Evolutionary conservation across 139 green algal species (phyloP), one percentile per base, ranked within the genome.

Genomic region (Chlamydomonas eustigma): DNA sequence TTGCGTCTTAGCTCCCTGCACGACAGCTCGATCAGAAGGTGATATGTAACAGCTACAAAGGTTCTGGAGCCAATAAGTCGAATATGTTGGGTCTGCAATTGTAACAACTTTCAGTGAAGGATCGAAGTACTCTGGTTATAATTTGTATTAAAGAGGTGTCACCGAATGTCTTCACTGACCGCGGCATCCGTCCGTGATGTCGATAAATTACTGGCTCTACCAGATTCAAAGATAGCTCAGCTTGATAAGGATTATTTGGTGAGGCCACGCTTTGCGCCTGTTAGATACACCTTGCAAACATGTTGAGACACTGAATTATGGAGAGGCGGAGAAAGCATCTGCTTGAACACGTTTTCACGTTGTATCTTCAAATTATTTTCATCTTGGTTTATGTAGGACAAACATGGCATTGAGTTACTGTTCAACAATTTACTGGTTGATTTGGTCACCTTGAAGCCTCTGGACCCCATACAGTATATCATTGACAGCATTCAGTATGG

Each of bases 391-490:
- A 28, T 37, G 63, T 76, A 85, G 80, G 64, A 74, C 0, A 78
- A 76, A 51, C 80, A 85, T 25, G 28, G 76, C 25, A 74, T 85
- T 0, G 72, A 81, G 50, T 38, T 32, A 34, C 51, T 82, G 18
- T 81, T 85, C 32, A 76, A 66, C 18, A 51, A 69, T 0, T 50
- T 82, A 1, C 37, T 85, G 12, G 38, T 52, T 12, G 51, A 75
- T 8, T 35, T 85, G 8, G 51, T 80, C 0, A 51, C 71, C 18
- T 39, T 79, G n/a, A 79, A 77, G 72, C 80, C 80, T 1, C 36
- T 28, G 6, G 80, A 85, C 51, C 76, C 80, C 0, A 32, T 85
- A 3, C 80, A 85, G 67, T 85, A 74, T 68, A 82, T 82, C 12
- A 85, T 85, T 3, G 80, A 85, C 52, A 50, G 39, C 28, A 65